phyloP scores from a whole-genome alignment of 345 rosid genomes.

The Psidium guajava region DNA sequence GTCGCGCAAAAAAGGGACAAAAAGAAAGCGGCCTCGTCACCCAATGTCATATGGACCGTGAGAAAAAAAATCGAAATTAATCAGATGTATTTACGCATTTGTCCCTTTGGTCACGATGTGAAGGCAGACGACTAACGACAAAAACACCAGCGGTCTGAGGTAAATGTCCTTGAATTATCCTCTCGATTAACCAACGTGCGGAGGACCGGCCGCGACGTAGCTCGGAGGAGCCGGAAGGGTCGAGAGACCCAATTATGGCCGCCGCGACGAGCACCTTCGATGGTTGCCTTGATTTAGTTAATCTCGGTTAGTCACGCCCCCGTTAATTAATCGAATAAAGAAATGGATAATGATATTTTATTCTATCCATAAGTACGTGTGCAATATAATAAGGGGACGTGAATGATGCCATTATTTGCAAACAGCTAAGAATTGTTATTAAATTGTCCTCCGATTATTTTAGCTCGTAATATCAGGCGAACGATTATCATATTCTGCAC shows the following conservation, averaged over 20 bases:
- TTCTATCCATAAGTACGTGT: neutral
- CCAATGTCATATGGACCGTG: neutral
- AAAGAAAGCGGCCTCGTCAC: neutral
- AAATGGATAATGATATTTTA: neutral
- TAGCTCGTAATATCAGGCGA: neutral
- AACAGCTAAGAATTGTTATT: slow-evolving; percentile 8
- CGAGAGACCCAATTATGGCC: neutral
- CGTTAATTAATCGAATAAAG: neutral
- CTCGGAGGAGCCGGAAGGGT: neutral
- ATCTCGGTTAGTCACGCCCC: neutral
- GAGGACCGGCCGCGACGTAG: neutral
- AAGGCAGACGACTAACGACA: neutral
- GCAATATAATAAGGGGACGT: neutral
- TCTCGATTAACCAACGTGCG: neutral
- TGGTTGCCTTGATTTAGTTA: neutral
- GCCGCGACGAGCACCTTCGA: neutral
- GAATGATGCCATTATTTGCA: slow-evolving; percentile 1
- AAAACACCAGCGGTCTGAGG: neutral
- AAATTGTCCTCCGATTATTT: neutral
- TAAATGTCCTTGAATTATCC: neutral
- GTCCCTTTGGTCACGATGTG: neutral
- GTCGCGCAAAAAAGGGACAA: too few relatives aligned
- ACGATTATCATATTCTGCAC: neutral
- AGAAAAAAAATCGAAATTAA: neutral
- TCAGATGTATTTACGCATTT: neutral